Evolutionary conservation across 345 rosid genomes (phyloP).

Genomic region (Physaria fendleri): DNA sequence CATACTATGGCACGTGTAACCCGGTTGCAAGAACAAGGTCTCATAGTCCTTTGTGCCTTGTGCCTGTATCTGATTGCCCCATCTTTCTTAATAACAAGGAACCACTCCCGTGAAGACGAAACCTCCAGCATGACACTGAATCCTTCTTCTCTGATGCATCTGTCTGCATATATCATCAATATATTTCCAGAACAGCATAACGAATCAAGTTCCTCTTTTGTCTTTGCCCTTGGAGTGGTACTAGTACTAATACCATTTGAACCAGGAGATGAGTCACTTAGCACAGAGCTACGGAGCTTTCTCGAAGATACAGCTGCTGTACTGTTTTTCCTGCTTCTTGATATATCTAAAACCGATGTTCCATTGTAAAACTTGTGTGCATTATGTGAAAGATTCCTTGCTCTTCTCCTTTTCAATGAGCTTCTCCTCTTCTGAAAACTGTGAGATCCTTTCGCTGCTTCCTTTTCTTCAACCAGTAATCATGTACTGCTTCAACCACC

Average conservation of each 20-base stretch:
- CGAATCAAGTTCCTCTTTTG: conserved; percentile 33
- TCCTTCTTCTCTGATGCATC: conserved; percentile 70
- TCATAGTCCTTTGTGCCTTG: conserved; percentile 55
- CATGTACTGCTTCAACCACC: conserved; percentile 61
- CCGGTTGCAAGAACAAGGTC: conserved; percentile 54
- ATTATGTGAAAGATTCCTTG: conserved; percentile 44
- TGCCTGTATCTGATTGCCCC: conserved; percentile 38
- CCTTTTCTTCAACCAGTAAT: conserved; percentile 69
- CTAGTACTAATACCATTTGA: conserved; percentile 35
- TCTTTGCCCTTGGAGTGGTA: conserved; percentile 23
- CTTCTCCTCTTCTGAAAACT: conserved; percentile 75
- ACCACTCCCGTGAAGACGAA: conserved; percentile 59
- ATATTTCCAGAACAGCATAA: conserved; percentile 56
- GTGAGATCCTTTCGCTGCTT: too few species aligned
- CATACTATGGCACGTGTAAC: conserved; percentile 61
- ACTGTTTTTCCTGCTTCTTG: conserved; percentile 50
- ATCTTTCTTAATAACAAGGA: conserved; percentile 54
- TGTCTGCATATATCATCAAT: conserved; percentile 50
- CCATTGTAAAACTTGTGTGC: conserved; percentile 45
- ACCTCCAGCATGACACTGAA: conserved; percentile 47
- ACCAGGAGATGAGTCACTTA: conserved; percentile 24
- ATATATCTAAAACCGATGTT: conserved; percentile 48
- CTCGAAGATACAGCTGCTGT: conserved; percentile 38
- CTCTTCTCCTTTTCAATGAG: conserved; percentile 56
- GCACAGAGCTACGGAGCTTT: conserved; percentile 46